phyloP scores from a whole-genome alignment of 2,329 filamentous ascomycete species.

The Immersiporthe knoxdaviesiana region DNA sequence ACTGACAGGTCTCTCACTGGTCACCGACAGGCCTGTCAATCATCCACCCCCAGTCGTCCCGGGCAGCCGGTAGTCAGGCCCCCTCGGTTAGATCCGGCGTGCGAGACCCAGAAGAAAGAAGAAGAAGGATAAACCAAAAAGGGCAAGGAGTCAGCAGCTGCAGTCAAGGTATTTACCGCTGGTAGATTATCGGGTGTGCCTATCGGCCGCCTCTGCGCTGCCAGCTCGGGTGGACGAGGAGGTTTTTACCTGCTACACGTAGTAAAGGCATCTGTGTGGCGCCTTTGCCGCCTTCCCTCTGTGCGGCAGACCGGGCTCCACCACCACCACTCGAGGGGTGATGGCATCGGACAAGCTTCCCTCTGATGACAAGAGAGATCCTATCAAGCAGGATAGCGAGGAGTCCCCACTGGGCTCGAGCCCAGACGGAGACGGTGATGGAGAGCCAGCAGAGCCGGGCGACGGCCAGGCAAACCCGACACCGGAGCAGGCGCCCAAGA shows the following conservation, averaged over 20 bases:
- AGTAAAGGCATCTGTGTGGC: constrained; percentile 36
- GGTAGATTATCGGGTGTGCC: constrained; percentile 12
- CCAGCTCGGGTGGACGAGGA: constrained; percentile 18
- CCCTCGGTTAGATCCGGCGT: constrained; percentile 24
- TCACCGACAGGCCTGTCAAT: constrained; percentile 22
- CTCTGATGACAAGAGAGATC: constrained; percentile 57
- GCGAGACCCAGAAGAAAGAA: not conserved
- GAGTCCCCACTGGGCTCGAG: constrained; percentile 62
- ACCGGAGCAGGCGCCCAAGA: constrained; percentile 76
- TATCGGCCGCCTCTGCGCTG: constrained; percentile 14
- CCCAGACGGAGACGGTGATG: constrained; percentile 46
- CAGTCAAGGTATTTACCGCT: constrained; percentile 20
- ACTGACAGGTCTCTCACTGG: constrained; percentile 12
- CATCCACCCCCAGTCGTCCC: constrained; percentile 15
- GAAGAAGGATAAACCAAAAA: not conserved
- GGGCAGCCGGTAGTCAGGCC: constrained; percentile 20
- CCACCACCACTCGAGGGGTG: constrained; percentile 42
- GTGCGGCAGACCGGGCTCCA: constrained; percentile 46
- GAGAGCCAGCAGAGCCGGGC: constrained; percentile 35
- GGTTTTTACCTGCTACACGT: constrained; percentile 21
- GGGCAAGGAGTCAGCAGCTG: constrained; percentile 13
- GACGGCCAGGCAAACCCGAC: constrained; percentile 47
- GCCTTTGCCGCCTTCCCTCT: constrained; percentile 45
- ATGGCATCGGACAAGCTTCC: constrained; percentile 72
- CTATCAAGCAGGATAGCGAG: constrained; percentile 61